A percentile compares a stretch with the other conserved stretches of the same genome.
phyloP scores from a whole-genome alignment of 1,139 yeast species.

The Blastobotrys capitulatus region DNA sequence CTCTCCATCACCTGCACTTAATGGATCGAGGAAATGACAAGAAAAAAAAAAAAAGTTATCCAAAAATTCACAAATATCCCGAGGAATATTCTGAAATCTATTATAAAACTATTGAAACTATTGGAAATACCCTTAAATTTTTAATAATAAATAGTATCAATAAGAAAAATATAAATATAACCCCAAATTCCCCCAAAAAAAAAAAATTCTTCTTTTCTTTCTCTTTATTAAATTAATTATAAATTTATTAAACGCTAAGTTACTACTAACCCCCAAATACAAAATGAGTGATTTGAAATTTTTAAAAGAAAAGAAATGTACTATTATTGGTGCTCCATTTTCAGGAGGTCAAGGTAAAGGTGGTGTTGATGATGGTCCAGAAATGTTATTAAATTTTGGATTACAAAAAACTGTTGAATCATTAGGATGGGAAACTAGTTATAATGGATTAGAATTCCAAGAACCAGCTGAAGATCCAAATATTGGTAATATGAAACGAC shows the following conservation, averaged over 20 bases:
- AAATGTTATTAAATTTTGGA: constrained; percentile 67
- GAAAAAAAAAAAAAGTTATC: background rate
- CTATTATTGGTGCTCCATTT: constrained; percentile 75
- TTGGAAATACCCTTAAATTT: background rate
- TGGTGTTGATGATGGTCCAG: constrained; percentile 95
- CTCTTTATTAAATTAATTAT: no score
- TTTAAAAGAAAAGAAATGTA: constrained; percentile 20
- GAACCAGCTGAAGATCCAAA: constrained; percentile 33
- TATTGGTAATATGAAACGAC: constrained; percentile 57
- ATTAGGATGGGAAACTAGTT: constrained; percentile 65
- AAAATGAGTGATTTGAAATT: constrained; percentile 5
- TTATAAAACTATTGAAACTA: background rate
- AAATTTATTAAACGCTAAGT: no score
- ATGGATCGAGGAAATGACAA: background rate
- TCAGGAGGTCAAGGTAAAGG: constrained; percentile 95
- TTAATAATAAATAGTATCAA: background rate
- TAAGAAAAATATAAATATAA: background rate
- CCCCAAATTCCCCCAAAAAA: background rate
- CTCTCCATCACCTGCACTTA: constrained; percentile 14
- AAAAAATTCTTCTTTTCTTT: no score
- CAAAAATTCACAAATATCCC: background rate
- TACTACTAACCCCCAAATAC: background rate
- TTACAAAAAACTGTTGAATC: constrained; percentile 54
- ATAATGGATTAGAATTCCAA: constrained; percentile 44
- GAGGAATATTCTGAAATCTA: no score